These are phyloP conservation scores for Neurospora cerealis DNA, from an alignment of 495 filamentous ascomycete species.

Conservation along the genomic window DNA sequence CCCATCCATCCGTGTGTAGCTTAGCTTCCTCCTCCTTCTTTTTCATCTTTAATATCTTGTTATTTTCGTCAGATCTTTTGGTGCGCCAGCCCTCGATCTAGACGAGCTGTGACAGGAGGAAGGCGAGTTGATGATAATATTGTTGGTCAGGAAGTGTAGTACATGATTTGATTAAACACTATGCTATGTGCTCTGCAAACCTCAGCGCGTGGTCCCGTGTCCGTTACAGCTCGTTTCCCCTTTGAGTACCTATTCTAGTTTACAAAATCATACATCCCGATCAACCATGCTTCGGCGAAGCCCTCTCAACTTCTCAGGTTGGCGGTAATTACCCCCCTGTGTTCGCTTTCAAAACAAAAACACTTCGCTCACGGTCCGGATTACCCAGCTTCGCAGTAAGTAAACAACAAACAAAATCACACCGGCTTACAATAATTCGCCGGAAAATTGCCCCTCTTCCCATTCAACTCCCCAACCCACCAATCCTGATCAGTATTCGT, in stretches of 20 bases:
- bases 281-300: not conserved
- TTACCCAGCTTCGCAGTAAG: not conserved
- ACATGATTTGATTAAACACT: not conserved
- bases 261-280: not conserved
- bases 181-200: not conserved
- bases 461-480: constrained; percentile 85
- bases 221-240: not conserved
- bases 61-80: too few relatives aligned
- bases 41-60: too few relatives aligned
- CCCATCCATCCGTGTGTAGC: not conserved
- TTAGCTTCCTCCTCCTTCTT: not conserved
- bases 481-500: constrained; percentile 85
- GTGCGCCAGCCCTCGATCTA: not conserved
- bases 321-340: not conserved
- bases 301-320: not conserved
- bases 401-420: not conserved
- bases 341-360: not conserved
- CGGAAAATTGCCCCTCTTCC: constrained; percentile 69
- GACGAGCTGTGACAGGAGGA: not conserved
- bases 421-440: constrained; percentile 70
- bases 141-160: not conserved
- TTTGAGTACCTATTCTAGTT: not conserved
- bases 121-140: not conserved
- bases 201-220: not conserved
- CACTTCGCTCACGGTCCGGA: not conserved